phyloP scores from a whole-genome alignment of 176 grass and related monocot genomes.

The Miscanthus lutarioriparius region DNA sequence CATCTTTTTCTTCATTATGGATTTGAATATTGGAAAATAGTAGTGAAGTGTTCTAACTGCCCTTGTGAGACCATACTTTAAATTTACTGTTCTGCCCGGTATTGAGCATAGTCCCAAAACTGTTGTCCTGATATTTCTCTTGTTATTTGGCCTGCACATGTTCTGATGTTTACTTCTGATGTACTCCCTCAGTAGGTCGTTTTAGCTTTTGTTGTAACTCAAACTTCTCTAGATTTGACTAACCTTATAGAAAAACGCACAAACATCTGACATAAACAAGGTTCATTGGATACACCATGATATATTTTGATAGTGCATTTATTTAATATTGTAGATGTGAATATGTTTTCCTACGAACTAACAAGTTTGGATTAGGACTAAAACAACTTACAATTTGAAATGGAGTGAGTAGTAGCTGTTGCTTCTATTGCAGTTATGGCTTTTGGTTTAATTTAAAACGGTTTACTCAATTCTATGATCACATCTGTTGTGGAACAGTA shows the following conservation, averaged over 20 bases:
- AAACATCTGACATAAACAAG: neutral
- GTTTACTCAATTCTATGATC: neutral
- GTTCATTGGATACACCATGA: neutral
- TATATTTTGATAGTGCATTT: neutral
- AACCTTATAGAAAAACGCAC: neutral
- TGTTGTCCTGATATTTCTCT: neutral
- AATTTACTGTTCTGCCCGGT: neutral
- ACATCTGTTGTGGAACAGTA: neutral
- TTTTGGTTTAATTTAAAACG: neutral
- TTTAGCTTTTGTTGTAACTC: neutral
- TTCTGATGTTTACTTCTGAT: neutral
- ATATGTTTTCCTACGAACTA: neutral
- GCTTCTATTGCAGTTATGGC: neutral
- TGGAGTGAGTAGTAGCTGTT: neutral
- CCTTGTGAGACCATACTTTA: neutral
- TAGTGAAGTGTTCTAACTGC: neutral
- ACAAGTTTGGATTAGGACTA: neutral
- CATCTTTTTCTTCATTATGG: neutral
- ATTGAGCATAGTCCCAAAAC: neutral
- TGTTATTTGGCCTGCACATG: neutral
- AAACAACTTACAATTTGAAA: neutral
- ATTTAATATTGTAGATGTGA: neutral
- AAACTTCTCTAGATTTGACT: neutral
- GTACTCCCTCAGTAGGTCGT: neutral
- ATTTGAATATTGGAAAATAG: conserved; percentile 5